A percentile compares a stretch with the other conserved stretches of the same genome.
Conservation (phyloP, 352 stramenopile species). For the Globisporangium irregulare region DNA sequence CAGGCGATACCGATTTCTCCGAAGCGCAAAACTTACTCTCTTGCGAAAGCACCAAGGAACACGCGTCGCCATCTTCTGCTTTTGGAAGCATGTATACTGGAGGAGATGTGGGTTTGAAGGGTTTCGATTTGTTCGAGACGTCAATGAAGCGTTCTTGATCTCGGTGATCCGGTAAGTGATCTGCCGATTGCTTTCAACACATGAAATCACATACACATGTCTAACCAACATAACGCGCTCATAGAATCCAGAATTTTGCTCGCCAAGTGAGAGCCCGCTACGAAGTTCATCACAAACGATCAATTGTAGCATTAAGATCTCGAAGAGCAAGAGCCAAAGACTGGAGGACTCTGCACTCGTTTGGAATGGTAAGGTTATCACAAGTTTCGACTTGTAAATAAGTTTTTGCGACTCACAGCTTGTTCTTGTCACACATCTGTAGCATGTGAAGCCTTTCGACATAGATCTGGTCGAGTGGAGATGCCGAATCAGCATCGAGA, state of each 20-base stretch:
- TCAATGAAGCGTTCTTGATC: conserved; percentile 10
- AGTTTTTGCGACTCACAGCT: neutral
- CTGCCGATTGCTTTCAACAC: neutral
- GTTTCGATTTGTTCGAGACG: conserved; percentile 18
- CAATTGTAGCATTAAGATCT: neutral
- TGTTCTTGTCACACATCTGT: neutral
- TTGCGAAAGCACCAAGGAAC: conserved; percentile 22
- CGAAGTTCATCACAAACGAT: conserved; percentile 9
- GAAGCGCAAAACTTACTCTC: conserved; percentile 6
- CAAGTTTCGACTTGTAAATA: neutral
- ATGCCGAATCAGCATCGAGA: conserved; percentile 30
- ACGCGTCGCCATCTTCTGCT: conserved; percentile 32
- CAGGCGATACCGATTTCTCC: conserved; percentile 4
- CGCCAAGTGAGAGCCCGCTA: conserved; percentile 11
- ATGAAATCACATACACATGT: neutral
- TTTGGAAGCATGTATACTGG: conserved; percentile 36
- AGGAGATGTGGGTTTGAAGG: conserved; percentile 23
- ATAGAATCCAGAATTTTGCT: conserved; percentile 26
- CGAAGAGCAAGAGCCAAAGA: conserved; percentile 3
- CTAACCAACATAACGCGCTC: neutral
- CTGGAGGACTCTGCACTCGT: conserved; percentile 14
- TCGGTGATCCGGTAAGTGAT: conserved; percentile 17
- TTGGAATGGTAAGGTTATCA: conserved; percentile 5
- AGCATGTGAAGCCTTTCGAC: conserved; percentile 14
- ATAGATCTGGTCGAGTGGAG: conserved; percentile 30